Evolutionary conservation across 495 filamentous ascomycete species (phyloP).

Genomic region (Penicillium steckii): DNA sequence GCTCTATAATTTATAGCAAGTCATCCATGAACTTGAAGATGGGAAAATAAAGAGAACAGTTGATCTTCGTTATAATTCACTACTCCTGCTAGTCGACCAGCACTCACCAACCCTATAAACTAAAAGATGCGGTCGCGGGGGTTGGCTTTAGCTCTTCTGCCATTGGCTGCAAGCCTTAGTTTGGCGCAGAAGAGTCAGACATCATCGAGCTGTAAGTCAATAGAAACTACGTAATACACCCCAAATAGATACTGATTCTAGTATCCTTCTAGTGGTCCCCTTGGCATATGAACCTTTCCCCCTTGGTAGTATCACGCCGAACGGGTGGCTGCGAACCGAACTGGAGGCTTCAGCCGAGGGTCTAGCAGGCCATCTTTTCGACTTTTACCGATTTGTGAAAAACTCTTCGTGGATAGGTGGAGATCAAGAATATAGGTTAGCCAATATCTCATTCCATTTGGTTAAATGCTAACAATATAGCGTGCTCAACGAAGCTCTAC

Average conservation of each 20-base stretch:
- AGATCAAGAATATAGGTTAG: conserved; percentile 42
- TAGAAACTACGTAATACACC: neutral
- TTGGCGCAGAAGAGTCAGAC: neutral
- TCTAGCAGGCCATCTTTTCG: conserved; percentile 57
- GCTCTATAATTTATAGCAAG: no score
- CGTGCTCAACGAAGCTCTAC: conserved; percentile 55
- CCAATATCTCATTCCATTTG: neutral
- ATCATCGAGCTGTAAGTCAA: neutral
- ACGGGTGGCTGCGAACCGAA: conserved; percentile 62
- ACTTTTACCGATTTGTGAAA: conserved; percentile 59
- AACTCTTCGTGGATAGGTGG: conserved; percentile 58
- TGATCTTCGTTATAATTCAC: no score
- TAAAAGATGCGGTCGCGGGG: neutral
- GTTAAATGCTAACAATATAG: conserved; percentile 30
- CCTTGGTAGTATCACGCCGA: conserved; percentile 55
- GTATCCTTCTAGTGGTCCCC: conserved; percentile 30
- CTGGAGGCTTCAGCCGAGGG: conserved; percentile 51
- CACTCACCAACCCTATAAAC: no score
- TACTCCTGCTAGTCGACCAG: no score
- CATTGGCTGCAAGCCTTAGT: neutral
- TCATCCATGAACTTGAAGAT: no score
- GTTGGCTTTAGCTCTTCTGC: neutral
- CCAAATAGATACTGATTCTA: neutral
- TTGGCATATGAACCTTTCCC: conserved; percentile 49
- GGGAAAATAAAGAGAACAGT: no score